These are phyloP conservation scores for Graphilbum sp. DNA, from an alignment of 2,329 filamentous ascomycete genomes.

Conservation along the genomic window DNA sequence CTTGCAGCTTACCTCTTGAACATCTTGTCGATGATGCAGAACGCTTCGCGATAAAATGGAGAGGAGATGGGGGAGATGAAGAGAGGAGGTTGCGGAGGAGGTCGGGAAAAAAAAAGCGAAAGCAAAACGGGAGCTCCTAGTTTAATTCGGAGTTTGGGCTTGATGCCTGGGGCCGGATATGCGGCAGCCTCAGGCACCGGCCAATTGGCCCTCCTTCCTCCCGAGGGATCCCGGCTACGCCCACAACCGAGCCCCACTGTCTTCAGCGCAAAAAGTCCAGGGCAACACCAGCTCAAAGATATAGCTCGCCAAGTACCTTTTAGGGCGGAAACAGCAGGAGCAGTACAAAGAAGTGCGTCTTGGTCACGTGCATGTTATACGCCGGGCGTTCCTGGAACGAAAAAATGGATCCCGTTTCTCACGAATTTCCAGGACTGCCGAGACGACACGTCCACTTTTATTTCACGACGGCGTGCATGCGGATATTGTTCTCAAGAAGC, in stretches of 20 bases:
- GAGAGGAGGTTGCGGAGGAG: slow-evolving; percentile 9
- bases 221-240: slow-evolving; percentile 9
- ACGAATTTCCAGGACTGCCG: not conserved
- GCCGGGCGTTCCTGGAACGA: no score
- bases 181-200: slow-evolving; percentile 5
- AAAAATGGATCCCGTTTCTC: not conserved
- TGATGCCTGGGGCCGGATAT: slow-evolving; percentile 6
- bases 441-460: not conserved
- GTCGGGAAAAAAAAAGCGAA: slow-evolving; percentile 12
- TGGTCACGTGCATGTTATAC: not conserved
- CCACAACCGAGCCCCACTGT: slow-evolving; percentile 8
- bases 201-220: slow-evolving; percentile 6
- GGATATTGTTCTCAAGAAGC: no score
- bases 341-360: not conserved
- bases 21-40: slow-evolving; percentile 40
- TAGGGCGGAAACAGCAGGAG: no score
- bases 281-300: not conserved
- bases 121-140: slow-evolving; percentile 10
- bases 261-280: not conserved
- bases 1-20: slow-evolving; percentile 50
- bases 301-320: no score
- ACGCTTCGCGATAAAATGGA: slow-evolving; percentile 6
- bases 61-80: slow-evolving; percentile 3
- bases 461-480: not conserved
- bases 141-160: slow-evolving; percentile 4